phyloP scores from a whole-genome alignment of 331 rosid genomes.

The Quercus phellos region DNA sequence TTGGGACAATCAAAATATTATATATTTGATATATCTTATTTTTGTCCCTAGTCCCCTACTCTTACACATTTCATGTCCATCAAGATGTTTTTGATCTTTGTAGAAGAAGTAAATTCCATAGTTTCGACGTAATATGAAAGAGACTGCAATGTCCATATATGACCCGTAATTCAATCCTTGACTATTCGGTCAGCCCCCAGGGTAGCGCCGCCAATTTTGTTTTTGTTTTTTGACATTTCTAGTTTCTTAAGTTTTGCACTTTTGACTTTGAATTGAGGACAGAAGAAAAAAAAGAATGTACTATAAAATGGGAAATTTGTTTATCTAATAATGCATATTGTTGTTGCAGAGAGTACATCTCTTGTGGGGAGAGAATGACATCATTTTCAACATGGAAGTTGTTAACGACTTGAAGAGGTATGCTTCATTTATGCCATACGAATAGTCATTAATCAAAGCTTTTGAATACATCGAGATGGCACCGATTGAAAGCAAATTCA shows the following conservation, averaged over 20 bases:
- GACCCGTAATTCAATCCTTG: too few species aligned
- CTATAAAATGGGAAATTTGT: background rate
- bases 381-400: slow-evolving; percentile 20
- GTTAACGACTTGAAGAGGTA: slow-evolving; percentile 16
- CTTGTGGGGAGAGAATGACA: slow-evolving; percentile 29
- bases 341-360: slow-evolving; percentile 20
- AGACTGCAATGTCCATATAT: too few species aligned
- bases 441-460: background rate
- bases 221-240: too few species aligned
- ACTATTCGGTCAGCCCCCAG: too few species aligned
- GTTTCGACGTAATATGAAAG: too few species aligned
- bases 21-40: too few species aligned
- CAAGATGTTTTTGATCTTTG: too few species aligned
- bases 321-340: background rate
- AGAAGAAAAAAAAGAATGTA: background rate
- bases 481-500: background rate
- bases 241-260: background rate
- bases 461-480: background rate
- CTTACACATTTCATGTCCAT: too few species aligned
- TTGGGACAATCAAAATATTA: too few species aligned
- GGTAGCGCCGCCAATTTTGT: too few species aligned
- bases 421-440: background rate
- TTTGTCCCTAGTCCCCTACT: too few species aligned
- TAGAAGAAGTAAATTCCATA: too few species aligned
- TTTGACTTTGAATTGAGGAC: background rate